Evolutionary conservation across 495 filamentous ascomycete genomes (phyloP).

Genomic region (Lophiostoma macrostomum): DNA sequence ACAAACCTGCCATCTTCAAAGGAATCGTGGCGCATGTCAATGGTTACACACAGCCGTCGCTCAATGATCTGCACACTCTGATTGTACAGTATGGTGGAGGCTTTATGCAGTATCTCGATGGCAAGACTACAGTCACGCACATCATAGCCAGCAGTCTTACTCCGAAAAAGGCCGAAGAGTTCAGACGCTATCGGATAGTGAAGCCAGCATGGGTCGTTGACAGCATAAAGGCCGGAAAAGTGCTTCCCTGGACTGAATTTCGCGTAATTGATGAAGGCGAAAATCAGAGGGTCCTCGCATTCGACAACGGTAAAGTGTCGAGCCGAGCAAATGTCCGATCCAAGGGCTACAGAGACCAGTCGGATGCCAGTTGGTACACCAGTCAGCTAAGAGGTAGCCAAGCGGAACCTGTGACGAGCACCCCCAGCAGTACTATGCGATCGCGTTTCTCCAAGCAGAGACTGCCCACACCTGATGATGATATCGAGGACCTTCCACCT

Average conservation of each 20-base stretch:
- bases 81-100: constrained; percentile 88
- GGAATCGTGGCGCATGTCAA: constrained; percentile 86
- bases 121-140: constrained; percentile 89
- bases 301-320: constrained; percentile 65
- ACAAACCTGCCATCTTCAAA: constrained; percentile 81
- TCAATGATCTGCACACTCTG: constrained; percentile 80
- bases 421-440: constrained; percentile 19
- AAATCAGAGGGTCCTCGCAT: constrained; percentile 73
- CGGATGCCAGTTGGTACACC: constrained; percentile 73
- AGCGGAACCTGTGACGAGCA: constrained; percentile 4
- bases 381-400: constrained; percentile 56
- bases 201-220: constrained; percentile 96
- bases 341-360: constrained; percentile 69
- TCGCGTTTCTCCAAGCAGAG: constrained; percentile 23
- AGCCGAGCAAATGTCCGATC: constrained; percentile 59
- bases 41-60: constrained; percentile 87
- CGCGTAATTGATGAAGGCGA: constrained; percentile 75
- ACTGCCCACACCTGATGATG: constrained; percentile 27
- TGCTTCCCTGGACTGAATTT: constrained; percentile 83
- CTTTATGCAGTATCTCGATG: constrained; percentile 91
- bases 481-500: constrained; percentile 26
- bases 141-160: constrained; percentile 89
- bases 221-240: constrained; percentile 71
- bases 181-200: constrained; percentile 80
- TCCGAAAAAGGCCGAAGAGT: constrained; percentile 87